These are phyloP conservation scores for Trichoderma breve DNA, from an alignment of 2,329 filamentous ascomycete species.

Conservation along the genomic window DNA sequence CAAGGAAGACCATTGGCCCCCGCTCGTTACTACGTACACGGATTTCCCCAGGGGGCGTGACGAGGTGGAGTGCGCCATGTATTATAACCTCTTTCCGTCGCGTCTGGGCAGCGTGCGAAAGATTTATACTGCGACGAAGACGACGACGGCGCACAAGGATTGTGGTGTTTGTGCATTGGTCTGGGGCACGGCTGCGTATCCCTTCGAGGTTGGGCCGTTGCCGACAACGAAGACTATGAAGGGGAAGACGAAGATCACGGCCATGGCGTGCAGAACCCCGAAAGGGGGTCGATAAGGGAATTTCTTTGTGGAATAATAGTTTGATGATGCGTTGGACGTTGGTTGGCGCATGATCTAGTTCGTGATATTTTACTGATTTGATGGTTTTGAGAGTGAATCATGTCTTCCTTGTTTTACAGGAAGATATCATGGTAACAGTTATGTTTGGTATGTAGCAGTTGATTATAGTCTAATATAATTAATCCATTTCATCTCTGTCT, in stretches of 20 bases:
- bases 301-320: neutral
- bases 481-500: neutral
- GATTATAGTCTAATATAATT: neutral
- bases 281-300: neutral
- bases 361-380: neutral
- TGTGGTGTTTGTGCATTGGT: neutral
- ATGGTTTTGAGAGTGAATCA: neutral
- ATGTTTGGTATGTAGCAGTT: neutral
- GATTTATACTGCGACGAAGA: slow-evolving; percentile 1
- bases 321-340: neutral
- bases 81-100: neutral
- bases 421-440: neutral
- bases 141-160: neutral
- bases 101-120: neutral
- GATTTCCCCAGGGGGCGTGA: neutral
- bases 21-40: neutral
- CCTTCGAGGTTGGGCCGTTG: neutral
- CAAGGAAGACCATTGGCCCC: neutral
- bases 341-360: neutral
- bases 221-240: neutral
- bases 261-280: neutral
- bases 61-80: neutral
- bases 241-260: neutral
- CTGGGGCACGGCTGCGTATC: neutral
- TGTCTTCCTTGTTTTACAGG: neutral